phyloP scores from a whole-genome alignment of 345 rosid genomes.

The Eucalyptus tenuipes region DNA sequence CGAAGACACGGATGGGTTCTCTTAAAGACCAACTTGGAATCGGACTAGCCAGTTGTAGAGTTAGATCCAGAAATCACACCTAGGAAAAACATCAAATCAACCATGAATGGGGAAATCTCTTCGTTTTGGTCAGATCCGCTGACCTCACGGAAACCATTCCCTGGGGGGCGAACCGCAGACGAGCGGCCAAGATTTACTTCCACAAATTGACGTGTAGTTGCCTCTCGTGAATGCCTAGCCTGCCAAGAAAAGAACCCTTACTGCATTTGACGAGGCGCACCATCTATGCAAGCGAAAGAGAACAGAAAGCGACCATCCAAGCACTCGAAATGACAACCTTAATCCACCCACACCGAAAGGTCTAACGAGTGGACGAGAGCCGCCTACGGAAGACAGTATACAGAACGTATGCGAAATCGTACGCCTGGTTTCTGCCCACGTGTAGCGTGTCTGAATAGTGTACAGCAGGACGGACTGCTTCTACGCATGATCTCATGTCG shows the following conservation, averaged over 20 bases:
- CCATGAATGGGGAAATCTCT: background rate
- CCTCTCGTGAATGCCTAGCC: background rate
- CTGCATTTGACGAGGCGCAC: background rate
- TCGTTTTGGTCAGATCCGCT: background rate
- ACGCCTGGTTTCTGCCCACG: background rate
- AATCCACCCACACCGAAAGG: background rate
- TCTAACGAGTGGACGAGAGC: background rate
- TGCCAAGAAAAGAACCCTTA: background rate
- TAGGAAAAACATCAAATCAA: background rate
- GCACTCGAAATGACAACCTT: background rate
- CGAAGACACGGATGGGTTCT: fast-evolving
- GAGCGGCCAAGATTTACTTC: background rate
- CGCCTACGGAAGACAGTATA: background rate
- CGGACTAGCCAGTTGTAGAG: fast-evolving
- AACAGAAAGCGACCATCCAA: background rate
- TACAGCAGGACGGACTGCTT: background rate
- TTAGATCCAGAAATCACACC: fast-evolving
- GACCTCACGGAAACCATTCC: background rate
- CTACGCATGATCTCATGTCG: background rate
- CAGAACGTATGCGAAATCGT: background rate
- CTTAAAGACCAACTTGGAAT: fast-evolving
- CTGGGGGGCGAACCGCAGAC: background rate
- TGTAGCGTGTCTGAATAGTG: background rate
- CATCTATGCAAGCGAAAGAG: background rate
- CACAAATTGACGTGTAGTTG: background rate